A percentile compares a stretch with the other conserved stretches of the same genome.
These are phyloP conservation scores for Fragilariopsis cylindrus DNA, from an alignment of 108 stramenopile genomes.

Conservation along the genomic window DNA sequence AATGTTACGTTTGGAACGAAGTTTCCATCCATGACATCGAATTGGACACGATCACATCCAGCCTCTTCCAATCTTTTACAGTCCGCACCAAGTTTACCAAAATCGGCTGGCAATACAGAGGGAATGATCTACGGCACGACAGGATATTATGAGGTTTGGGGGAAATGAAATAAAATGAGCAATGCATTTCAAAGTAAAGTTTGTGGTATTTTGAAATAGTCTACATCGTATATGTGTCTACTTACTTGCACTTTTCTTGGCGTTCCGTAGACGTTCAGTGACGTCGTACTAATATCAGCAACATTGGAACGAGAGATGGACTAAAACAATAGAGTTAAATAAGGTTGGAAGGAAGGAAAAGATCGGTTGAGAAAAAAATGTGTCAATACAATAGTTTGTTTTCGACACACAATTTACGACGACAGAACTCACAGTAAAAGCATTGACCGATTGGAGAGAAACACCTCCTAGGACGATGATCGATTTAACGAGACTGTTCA, in stretches of 20 bases:
- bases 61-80: constrained; percentile 20
- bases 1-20: constrained; percentile 23
- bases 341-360: background rate
- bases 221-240: no score
- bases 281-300: background rate
- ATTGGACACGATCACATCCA: constrained; percentile 22
- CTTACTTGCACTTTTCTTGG: background rate
- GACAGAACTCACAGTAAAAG: background rate
- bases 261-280: background rate
- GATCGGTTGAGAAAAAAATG: background rate
- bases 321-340: background rate
- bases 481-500: background rate
- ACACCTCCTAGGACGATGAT: background rate
- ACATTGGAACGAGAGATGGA: background rate
- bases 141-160: no score
- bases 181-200: no score
- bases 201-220: no score
- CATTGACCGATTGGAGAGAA: background rate
- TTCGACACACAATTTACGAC: background rate
- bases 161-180: no score
- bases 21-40: constrained; percentile 32
- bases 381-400: background rate
- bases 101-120: constrained; percentile 22
- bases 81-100: constrained; percentile 25
- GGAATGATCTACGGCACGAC: constrained; percentile 7